Base-by-base conservation (phyloP, 352 stramenopile genomes). In the Globisporangium spinosum region DNA sequence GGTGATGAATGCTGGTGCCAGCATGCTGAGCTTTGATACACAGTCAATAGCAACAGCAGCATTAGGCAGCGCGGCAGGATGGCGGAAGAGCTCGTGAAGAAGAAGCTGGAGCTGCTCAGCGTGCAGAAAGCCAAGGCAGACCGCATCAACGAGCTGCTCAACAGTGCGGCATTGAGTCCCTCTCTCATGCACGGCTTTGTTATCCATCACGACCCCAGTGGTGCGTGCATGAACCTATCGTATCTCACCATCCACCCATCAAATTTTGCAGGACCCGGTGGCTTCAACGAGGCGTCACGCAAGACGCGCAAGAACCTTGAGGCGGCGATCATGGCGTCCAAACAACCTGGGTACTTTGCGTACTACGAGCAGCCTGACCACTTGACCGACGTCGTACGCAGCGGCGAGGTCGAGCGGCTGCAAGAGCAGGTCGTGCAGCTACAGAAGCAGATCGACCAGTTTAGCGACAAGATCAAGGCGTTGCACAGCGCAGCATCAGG, bases 281-380 rank as follows among this genome's bases (percentile, higher is more conserved):
- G 86, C 20, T 87, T 94, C 70, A 94, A 92, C 51, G 86, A 94
- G 47, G 67, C 71, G 22, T 91, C 83, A 49, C 83, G 77, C 34
- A 92, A 90, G 71, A 90, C 83, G 29, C 82, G 80, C 70, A 93
- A 93, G 76, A 92, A 93, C 72, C 71, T 94, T 40, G 82, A 94
- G 56, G 86, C 78, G 7, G 86, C 83, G 23, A 90, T 94, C 70
- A 83, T 80, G 10, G 80, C 82, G 1, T 92, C 82, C 64, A 90
- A 91, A 68, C 79, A 71, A 1, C 86, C 86, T 2, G 86, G 83
- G 13, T 92, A 91, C 63, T 92, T 94, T 59, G 54, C 64, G 3
- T 92, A 94, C 70, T 91, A 87, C 35, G 82, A 94, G 63, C 67
- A 80, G 13, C 84, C 83, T 0, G 83, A 91, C 15, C 71, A 90